Evolutionary conservation across 441 rosid genomes (phyloP).

Genomic region (Pelargonium exstipulatum): DNA sequence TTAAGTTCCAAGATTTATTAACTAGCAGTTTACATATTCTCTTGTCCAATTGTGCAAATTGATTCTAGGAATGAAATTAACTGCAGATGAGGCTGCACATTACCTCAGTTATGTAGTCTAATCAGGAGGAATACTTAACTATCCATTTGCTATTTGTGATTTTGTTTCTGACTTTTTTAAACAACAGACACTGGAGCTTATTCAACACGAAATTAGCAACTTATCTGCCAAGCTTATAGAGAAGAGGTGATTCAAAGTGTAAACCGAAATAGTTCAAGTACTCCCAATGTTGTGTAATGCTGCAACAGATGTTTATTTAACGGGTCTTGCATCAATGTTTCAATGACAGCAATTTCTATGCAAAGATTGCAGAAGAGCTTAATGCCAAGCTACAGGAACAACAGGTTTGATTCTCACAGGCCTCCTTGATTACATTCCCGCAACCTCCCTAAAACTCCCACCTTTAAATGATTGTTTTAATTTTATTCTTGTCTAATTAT

Average conservation of each 20-base stretch:
- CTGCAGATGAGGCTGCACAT: neutral
- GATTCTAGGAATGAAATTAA: neutral
- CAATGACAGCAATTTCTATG: conserved; percentile 45
- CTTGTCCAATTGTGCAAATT: neutral
- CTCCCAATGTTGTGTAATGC: conserved; percentile 1
- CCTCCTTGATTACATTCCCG: conserved; percentile 13
- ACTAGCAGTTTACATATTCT: no score
- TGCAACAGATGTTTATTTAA: conserved; percentile 13
- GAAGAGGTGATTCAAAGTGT: conserved; percentile 42
- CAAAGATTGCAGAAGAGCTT: conserved; percentile 43
- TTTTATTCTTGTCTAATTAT: conserved; percentile 14
- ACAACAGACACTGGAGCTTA: conserved; percentile 48
- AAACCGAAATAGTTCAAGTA: conserved; percentile 17
- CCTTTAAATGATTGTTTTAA: conserved; percentile 7
- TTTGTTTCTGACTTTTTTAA: neutral
- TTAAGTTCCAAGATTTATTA: no score
- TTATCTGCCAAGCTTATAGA: conserved; percentile 38
- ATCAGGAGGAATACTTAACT: neutral
- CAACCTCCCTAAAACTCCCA: neutral
- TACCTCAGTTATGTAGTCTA: neutral
- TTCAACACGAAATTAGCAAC: conserved; percentile 50
- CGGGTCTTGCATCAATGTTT: neutral
- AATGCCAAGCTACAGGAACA: conserved; percentile 47
- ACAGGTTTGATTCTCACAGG: conserved; percentile 38
- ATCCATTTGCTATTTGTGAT: neutral